Conservation (phyloP, 306 rosid genomes). For the Leucaena leucocephala region DNA sequence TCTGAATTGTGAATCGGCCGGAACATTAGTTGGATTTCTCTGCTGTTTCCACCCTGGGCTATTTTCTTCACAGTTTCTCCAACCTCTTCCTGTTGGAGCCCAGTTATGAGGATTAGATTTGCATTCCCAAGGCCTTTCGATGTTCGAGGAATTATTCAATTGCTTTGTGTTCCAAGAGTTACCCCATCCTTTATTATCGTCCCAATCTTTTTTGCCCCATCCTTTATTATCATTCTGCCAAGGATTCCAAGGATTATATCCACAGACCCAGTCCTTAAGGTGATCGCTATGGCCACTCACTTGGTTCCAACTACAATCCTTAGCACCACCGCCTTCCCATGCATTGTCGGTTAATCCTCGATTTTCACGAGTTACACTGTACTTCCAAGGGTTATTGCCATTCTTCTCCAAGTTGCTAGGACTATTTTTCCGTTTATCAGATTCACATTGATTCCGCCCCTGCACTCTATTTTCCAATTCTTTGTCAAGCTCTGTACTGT, state of each 20-base stretch:
- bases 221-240: constrained; percentile 40
- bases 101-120: constrained; percentile 36
- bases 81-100: constrained; percentile 44
- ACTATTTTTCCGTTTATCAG: constrained; percentile 21
- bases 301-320: constrained; percentile 45
- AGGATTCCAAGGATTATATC: constrained; percentile 37
- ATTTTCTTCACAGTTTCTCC: constrained; percentile 43
- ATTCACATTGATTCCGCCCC: constrained; percentile 43
- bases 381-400: constrained; percentile 59
- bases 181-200: constrained; percentile 44
- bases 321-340: constrained; percentile 46
- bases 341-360: constrained; percentile 42
- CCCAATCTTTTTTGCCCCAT: constrained; percentile 43
- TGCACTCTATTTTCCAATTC: constrained; percentile 28
- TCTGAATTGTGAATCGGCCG: constrained; percentile 44
- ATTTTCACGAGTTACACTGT: constrained; percentile 33
- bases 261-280: constrained; percentile 38
- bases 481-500: constrained; percentile 25
- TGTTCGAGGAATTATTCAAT: constrained; percentile 32
- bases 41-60: constrained; percentile 47
- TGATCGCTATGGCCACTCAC: constrained; percentile 25
- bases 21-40: constrained; percentile 35
- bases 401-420: constrained; percentile 34
- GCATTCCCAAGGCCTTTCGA: constrained; percentile 42
- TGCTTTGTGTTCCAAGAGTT: constrained; percentile 45